Evolutionary conservation across 2,329 filamentous ascomycete species (phyloP), one percentile per base, ranked within the genome.

Genomic region (Thelonectria blattea): DNA sequence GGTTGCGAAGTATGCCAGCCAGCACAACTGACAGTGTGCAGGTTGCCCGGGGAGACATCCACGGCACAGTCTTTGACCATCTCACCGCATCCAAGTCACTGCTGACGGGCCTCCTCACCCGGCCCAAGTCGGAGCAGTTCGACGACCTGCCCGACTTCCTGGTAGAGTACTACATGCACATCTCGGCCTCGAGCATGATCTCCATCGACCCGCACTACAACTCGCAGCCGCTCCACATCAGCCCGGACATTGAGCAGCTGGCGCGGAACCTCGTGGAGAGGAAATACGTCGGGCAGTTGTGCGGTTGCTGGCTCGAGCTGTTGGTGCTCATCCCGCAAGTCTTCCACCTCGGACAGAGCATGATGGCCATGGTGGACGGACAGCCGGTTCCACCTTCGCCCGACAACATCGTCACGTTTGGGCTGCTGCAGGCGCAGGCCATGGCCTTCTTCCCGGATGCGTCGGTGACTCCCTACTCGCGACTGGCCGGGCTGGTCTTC

Each of bases 111-210:
- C 63, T 81, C 2, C 69, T 81, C 4, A 69, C 68, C 1, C 65
- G 75, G 4, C 71, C 70, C 4, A 70, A 75, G 42, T 62, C 69
- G 0, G 70, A 75, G 3, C 63, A 76, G 3, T 73, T 73, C 2
- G 72, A 74, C 12, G 74, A 79, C 10, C 62, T 82, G 3, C 74
- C 76, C 27, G 75, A 80, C 27, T 81, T 81, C 51, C 74, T 82
- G 3, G 74, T 81, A 47, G 80, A 82, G 66, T 82, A 81, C 41
- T 82, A 81, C 60, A 76, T 79, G 60, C 80, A 82, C 67, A 81
- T 79, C 47, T 75, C 78, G 3, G 75, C 78, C 3, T 75, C 78
- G 7, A 81, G 79, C 65, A 80, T 82, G 75, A 79, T 82, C 46
- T 80, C 80, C 0, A 76, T 80, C 32, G 61, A 78, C 47, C 66